Evolutionary conservation across 768 basidiomycete species (phyloP).

Genomic region (Suillus occidentalis): DNA sequence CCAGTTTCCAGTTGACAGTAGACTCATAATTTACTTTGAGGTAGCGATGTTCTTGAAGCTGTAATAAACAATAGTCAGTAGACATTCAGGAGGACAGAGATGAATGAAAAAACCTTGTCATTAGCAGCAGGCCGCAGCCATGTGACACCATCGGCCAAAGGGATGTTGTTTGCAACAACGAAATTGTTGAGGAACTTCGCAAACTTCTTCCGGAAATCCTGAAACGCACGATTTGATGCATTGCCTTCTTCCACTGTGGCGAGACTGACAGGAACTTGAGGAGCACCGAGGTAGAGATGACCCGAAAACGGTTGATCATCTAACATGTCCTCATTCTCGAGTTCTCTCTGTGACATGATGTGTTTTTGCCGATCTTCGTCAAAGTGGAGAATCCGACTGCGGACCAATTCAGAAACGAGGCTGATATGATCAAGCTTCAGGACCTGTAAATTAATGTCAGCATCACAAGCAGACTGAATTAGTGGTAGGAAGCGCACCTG

Average conservation of each 20-base stretch:
- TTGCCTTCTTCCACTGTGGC: neutral
- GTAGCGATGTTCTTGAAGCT: constrained; percentile 29
- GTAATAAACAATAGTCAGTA: neutral
- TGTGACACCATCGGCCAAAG: neutral
- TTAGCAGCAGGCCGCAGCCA: constrained; percentile 1
- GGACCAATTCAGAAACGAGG: neutral
- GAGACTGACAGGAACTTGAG: neutral
- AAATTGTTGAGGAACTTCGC: neutral
- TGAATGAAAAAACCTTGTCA: neutral
- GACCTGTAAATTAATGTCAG: neutral
- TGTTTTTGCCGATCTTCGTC: neutral
- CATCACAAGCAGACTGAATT: neutral
- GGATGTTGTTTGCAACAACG: neutral
- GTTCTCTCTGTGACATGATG: neutral
- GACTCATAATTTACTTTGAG: constrained; percentile 31
- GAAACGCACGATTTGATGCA: neutral
- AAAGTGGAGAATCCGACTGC: neutral
- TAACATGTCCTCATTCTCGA: neutral
- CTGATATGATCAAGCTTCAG: constrained; percentile 1
- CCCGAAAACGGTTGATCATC: neutral
- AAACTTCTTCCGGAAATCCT: constrained; percentile 4
- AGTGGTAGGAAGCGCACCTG: constrained; percentile 24
- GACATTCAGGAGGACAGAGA: neutral
- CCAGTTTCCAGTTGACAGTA: constrained; percentile 26
- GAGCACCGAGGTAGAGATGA: neutral